Evolutionary conservation across 352 stramenopile genomes (phyloP).

Genomic region (Globisporangium recalcitrans): DNA sequence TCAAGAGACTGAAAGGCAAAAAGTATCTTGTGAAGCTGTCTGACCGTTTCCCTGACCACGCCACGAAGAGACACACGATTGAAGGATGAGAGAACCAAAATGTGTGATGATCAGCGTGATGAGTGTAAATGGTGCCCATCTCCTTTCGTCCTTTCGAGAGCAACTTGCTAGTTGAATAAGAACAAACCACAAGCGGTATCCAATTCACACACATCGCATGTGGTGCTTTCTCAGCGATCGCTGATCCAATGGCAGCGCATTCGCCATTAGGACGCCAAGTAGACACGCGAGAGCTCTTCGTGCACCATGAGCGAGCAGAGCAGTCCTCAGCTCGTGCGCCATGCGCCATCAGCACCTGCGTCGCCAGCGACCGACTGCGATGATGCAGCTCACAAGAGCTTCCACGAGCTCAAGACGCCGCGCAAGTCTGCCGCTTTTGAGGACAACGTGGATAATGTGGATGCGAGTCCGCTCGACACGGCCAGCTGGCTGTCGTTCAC

Average conservation of each 20-base stretch:
- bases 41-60: too few relatives aligned
- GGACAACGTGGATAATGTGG: neutral
- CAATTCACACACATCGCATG: neutral
- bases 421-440: constrained; percentile 8
- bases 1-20: too few relatives aligned
- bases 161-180: neutral
- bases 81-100: too few relatives aligned
- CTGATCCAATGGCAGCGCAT: neutral
- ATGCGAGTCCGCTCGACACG: constrained; percentile 31
- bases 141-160: neutral
- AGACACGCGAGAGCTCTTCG: neutral
- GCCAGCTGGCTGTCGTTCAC: constrained; percentile 37
- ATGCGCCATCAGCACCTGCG: neutral
- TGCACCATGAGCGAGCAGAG: neutral
- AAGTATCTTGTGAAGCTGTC: too few relatives aligned
- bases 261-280: neutral
- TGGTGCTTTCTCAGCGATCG: neutral
- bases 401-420: constrained; percentile 15
- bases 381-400: neutral
- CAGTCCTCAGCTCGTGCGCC: constrained; percentile 1
- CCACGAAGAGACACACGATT: too few relatives aligned
- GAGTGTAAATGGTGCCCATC: neutral
- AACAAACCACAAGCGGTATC: neutral
- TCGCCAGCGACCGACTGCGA: neutral
- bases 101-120: too few relatives aligned